These are phyloP conservation scores for Trematosphaeria pertusa DNA, from an alignment of 2,329 filamentous ascomycete species.

Conservation along the genomic window DNA sequence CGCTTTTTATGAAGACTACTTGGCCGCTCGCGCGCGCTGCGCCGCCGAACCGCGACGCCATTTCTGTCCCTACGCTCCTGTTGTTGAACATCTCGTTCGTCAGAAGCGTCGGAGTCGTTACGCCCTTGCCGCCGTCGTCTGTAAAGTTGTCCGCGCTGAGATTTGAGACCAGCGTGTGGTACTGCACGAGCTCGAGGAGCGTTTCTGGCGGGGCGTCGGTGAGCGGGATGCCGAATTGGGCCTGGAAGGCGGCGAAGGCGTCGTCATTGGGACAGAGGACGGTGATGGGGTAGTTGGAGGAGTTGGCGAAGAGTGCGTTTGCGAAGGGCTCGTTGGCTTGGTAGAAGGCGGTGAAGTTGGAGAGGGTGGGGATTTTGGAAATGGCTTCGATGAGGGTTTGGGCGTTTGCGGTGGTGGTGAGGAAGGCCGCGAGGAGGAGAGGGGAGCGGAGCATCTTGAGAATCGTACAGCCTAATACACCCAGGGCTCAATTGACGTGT, in stretches of 20 bases:
- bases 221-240: constrained; percentile 12
- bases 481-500: too few relatives aligned
- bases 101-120: constrained; percentile 25
- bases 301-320: constrained; percentile 19
- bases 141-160: constrained; percentile 22
- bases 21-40: constrained; percentile 18
- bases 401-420: not conserved
- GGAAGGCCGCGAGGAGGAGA: not conserved
- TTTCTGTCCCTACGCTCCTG: constrained; percentile 15
- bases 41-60: constrained; percentile 26
- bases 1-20: constrained; percentile 28
- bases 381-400: constrained; percentile 24
- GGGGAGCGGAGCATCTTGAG: constrained; percentile 1
- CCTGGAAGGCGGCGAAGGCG: constrained; percentile 23
- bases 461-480: too few relatives aligned
- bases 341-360: constrained; percentile 32
- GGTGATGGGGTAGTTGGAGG: constrained; percentile 25
- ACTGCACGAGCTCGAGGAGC: constrained; percentile 25
- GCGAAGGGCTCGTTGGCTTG: constrained; percentile 23
- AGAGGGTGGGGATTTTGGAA: constrained; percentile 20
- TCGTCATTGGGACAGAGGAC: constrained; percentile 30
- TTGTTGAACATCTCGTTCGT: constrained; percentile 22
- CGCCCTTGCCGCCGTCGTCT: constrained; percentile 3
- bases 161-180: constrained; percentile 25
- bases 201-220: constrained; percentile 12